Percentiles rank a stretch among this genome's conserved stretches.
Conservation (phyloP, 2,329 filamentous ascomycete species). For the Hymenoscyphus scutula region DNA sequence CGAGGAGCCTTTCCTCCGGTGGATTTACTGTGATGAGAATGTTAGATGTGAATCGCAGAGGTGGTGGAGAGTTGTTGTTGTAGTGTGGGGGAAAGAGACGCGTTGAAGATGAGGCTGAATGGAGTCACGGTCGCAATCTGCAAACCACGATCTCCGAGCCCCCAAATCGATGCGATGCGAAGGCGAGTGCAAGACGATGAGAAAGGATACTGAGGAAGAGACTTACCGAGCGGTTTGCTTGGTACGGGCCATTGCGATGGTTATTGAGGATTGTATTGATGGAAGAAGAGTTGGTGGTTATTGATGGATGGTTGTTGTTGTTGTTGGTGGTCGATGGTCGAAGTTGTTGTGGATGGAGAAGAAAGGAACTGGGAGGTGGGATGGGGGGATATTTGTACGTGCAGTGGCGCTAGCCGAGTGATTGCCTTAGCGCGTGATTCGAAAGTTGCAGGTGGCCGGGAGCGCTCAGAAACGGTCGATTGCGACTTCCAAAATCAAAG, state of each 20-base stretch:
- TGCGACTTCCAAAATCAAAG: constrained; percentile 13
- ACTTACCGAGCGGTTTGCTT: constrained; percentile 58
- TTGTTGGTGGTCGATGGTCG: constrained; percentile 22
- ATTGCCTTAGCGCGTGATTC: constrained; percentile 27
- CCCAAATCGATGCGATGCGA: constrained; percentile 9
- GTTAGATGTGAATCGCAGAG: constrained; percentile 27
- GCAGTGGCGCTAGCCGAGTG: constrained; percentile 27
- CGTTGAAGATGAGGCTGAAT: constrained; percentile 28
- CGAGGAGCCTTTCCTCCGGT: constrained; percentile 75
- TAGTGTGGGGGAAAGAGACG: constrained; percentile 15
- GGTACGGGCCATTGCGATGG: constrained; percentile 41
- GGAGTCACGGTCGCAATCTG: constrained; percentile 19
- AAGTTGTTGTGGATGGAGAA: constrained; percentile 34
- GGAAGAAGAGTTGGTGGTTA: constrained; percentile 9
- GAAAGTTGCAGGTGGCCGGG: constrained; percentile 15
- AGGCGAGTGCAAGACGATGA: no score
- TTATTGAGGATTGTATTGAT: constrained; percentile 17
- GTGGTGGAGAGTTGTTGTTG: constrained; percentile 8
- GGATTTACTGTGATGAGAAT: constrained; percentile 54
- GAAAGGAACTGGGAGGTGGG: constrained; percentile 32
- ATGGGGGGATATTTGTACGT: constrained; percentile 35
- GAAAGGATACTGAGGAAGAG: constrained; percentile 18
- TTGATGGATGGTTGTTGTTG: constrained; percentile 7
- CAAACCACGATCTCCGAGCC: constrained; percentile 30
- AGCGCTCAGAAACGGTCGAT: constrained; percentile 5